A percentile compares a stretch with the other conserved stretches of the same genome.
These are phyloP conservation scores for Zostera marina DNA, from an alignment of 116 monocot genomes.

Conservation along the genomic window DNA sequence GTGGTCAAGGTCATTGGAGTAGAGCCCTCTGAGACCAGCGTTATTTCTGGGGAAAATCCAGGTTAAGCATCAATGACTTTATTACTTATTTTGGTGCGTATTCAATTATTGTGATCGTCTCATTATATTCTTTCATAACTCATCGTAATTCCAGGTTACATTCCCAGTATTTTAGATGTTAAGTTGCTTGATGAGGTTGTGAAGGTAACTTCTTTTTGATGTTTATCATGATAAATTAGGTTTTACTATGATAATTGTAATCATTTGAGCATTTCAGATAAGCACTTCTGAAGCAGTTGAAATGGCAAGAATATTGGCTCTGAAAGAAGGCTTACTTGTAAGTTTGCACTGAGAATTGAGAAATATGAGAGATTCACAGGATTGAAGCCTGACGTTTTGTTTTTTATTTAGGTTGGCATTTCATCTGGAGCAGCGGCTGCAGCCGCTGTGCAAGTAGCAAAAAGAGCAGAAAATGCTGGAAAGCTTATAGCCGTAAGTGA, in stretches of 20 bases:
- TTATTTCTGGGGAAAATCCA: conserved; percentile 74
- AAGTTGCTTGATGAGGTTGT: conserved; percentile 86
- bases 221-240: background rate
- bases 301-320: conserved; percentile 65
- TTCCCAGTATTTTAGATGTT: conserved; percentile 90
- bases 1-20: conserved; percentile 74
- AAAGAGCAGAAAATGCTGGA: conserved; percentile 86
- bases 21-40: conserved; percentile 85
- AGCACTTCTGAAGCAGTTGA: conserved; percentile 84
- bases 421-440: conserved; percentile 91
- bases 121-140: background rate
- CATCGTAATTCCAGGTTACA: conserved; percentile 46
- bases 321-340: conserved; percentile 88
- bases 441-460: conserved; percentile 75
- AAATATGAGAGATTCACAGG: background rate
- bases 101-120: background rate
- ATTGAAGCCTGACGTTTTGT: background rate
- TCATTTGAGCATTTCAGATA: conserved; percentile 22
- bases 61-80: conserved; percentile 19
- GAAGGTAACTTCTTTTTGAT: conserved; percentile 33
- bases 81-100: background rate
- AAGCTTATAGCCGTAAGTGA: conserved; percentile 64
- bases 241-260: too few species aligned
- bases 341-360: conserved; percentile 4
- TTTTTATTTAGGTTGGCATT: conserved; percentile 60